phyloP scores from a whole-genome alignment of 2,329 filamentous ascomycete genomes.

The Monilinia laxa region DNA sequence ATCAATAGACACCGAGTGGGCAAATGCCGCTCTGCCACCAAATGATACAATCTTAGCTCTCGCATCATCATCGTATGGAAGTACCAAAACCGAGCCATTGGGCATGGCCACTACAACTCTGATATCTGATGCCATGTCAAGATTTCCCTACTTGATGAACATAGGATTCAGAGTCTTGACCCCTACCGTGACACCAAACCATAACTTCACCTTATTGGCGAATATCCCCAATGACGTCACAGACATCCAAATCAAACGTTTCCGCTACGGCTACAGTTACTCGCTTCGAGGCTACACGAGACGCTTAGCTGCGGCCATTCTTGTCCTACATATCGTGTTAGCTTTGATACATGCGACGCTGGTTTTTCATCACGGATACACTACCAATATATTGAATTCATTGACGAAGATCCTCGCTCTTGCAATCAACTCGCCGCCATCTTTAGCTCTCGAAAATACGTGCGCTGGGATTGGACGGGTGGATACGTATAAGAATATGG shows the following conservation, averaged over 20 bases:
- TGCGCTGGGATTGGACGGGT: background rate
- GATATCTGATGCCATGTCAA: background rate
- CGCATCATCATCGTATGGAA: background rate
- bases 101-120: background rate
- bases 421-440: background rate
- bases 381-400: background rate
- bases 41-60: background rate
- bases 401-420: background rate
- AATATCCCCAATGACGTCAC: too few species aligned
- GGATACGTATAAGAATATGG: background rate
- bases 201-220: background rate
- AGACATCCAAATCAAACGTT: background rate
- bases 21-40: background rate
- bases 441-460: background rate
- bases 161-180: too few species aligned
- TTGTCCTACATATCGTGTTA: background rate
- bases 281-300: background rate
- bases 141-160: too few species aligned
- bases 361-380: background rate
- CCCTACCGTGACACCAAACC: background rate
- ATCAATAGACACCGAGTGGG: background rate
- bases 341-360: background rate
- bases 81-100: background rate
- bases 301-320: background rate
- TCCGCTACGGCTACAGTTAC: conserved; percentile 7